These are phyloP conservation scores for Phylloporus arenicola DNA, from an alignment of 768 basidiomycete species.

Conservation along the genomic window DNA sequence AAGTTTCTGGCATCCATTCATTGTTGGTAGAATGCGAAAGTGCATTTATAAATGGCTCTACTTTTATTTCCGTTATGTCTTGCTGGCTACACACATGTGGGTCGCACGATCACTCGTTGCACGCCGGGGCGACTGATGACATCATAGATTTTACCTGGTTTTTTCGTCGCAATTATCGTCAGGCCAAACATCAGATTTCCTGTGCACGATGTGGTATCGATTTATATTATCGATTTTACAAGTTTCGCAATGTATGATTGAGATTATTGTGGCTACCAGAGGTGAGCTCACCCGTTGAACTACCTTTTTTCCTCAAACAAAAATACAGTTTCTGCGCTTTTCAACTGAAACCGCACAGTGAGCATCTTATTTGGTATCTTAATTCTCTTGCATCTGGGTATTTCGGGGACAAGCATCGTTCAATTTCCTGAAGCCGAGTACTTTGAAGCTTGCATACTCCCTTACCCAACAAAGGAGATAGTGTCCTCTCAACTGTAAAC, in stretches of 20 bases:
- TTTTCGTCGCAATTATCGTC: constrained; percentile 10
- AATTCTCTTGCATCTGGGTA: constrained; percentile 17
- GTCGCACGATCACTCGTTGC: background rate
- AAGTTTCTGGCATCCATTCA: background rate
- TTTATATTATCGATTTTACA: background rate
- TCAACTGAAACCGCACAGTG: constrained; percentile 32
- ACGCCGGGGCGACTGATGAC: background rate
- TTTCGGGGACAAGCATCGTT: constrained; percentile 17
- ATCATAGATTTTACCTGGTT: constrained; percentile 8
- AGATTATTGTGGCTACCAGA: constrained; percentile 21
- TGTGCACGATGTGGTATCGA: constrained; percentile 13
- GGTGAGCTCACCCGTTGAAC: constrained; percentile 11
- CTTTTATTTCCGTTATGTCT: constrained; percentile 17
- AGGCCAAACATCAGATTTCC: background rate
- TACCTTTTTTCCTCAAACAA: no score
- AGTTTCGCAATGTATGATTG: constrained; percentile 14
- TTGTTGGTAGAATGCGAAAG: constrained; percentile 7
- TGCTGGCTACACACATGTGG: constrained; percentile 10
- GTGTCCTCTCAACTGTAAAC: constrained; percentile 14
- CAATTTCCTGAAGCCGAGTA: background rate
- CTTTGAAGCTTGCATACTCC: constrained; percentile 24
- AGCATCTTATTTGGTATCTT: constrained; percentile 12
- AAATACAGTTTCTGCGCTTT: constrained; percentile 22
- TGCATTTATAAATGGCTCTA: constrained; percentile 11
- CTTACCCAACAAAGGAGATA: background rate